Evolutionary conservation across 1,139 yeast genomes (phyloP).

Genomic region (Hansenula lynferdii): DNA sequence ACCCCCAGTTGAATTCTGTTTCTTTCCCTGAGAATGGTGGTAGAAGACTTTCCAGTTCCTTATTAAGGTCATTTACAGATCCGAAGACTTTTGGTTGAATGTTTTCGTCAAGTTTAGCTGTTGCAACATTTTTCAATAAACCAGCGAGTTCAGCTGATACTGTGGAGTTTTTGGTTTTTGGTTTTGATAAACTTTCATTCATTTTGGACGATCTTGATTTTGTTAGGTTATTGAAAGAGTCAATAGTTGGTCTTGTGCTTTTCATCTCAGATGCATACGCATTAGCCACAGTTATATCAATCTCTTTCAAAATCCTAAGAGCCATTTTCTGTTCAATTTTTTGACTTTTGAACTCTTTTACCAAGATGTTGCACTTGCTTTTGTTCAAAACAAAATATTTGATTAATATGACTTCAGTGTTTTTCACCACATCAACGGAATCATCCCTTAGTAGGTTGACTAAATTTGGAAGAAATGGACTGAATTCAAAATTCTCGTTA

Average conservation of each 20-base stretch:
- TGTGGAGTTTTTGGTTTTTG: neutral
- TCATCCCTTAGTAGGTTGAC: slow-evolving; percentile 34
- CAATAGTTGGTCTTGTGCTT: slow-evolving; percentile 16
- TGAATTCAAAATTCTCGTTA: slow-evolving; percentile 36
- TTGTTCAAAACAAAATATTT: slow-evolving; percentile 37
- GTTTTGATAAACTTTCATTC: neutral
- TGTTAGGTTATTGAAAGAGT: slow-evolving; percentile 18
- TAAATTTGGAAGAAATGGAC: slow-evolving; percentile 36
- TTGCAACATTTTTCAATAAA: slow-evolving; percentile 12
- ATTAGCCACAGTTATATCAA: slow-evolving; percentile 25
- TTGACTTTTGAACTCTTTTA: slow-evolving; percentile 39
- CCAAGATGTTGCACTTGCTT: slow-evolving; percentile 42
- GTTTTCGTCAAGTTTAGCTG: slow-evolving; percentile 15
- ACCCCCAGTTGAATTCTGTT: slow-evolving; percentile 83
- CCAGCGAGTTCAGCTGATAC: slow-evolving; percentile 10
- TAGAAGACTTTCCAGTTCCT: slow-evolving; percentile 33
- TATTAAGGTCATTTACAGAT: slow-evolving; percentile 30
- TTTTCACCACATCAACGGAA: slow-evolving; percentile 27
- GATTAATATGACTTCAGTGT: slow-evolving; percentile 32
- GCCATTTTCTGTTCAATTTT: slow-evolving; percentile 30
- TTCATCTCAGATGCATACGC: slow-evolving; percentile 12
- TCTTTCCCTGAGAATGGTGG: slow-evolving; percentile 69
- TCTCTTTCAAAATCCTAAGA: slow-evolving; percentile 28
- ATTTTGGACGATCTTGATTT: slow-evolving; percentile 4
- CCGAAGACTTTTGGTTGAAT: slow-evolving; percentile 23